A percentile compares a stretch with the other conserved stretches of the same genome.
Evolutionary conservation across 2,329 filamentous ascomycete species (phyloP).

Genomic region (Dactylonectria macrodidyma): DNA sequence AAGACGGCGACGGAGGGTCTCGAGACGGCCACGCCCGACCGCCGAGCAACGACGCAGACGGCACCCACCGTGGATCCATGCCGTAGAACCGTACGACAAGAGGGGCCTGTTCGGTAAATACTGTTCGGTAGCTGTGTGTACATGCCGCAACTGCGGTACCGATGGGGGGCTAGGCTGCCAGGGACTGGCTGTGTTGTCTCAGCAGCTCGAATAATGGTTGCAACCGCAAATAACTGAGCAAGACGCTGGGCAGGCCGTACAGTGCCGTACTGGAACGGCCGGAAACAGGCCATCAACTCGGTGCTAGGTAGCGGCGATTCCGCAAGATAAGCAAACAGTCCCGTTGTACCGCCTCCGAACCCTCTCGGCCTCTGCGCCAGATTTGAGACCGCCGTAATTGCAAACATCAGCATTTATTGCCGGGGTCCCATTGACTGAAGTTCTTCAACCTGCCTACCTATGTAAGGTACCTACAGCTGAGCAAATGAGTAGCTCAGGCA

Average conservation of each 20-base stretch:
- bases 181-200: background rate
- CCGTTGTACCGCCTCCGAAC: background rate
- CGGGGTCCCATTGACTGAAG: background rate
- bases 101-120: slow-evolving; percentile 4
- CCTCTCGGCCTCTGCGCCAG: background rate
- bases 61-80: slow-evolving; percentile 22
- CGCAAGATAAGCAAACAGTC: background rate
- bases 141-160: background rate
- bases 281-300: background rate
- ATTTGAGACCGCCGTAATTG: background rate
- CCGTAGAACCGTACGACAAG: slow-evolving; percentile 31
- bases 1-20: slow-evolving; percentile 21
- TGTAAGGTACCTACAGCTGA: too few relatives aligned
- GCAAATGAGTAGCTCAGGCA: background rate
- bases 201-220: slow-evolving; percentile 1
- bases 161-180: background rate
- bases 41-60: slow-evolving; percentile 15
- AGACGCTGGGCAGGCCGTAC: background rate
- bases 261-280: background rate
- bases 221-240: background rate
- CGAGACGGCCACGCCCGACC: slow-evolving; percentile 27
- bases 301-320: background rate
- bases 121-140: background rate
- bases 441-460: too few relatives aligned
- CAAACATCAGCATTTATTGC: background rate